These are phyloP conservation scores for Colletotrichum sp. DNA, from an alignment of 2,329 filamentous ascomycete genomes.

Conservation along the genomic window DNA sequence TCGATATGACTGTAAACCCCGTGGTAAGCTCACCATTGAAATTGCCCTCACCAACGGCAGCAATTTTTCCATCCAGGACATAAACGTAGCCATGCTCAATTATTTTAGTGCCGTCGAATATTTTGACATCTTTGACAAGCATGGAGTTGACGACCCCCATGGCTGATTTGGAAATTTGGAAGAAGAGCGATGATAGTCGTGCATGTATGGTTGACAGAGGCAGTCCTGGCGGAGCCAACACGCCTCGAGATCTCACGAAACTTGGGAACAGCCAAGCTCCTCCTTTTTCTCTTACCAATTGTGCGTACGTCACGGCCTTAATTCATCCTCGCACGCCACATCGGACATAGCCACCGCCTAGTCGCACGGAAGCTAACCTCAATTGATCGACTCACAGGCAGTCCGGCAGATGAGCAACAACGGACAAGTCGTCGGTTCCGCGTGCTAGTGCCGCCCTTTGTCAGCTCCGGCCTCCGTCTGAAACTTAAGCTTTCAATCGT, in stretches of 20 bases:
- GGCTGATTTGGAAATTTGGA: not conserved
- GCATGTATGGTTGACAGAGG: not conserved
- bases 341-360: not conserved
- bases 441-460: not conserved
- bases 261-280: not conserved
- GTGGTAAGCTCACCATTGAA: conserved; percentile 18
- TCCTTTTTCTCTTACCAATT: not conserved
- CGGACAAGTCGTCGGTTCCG: not conserved
- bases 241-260: not conserved
- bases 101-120: conserved; percentile 49
- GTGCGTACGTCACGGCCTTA: not conserved
- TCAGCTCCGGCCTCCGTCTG: not conserved
- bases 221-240: not conserved
- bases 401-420: not conserved
- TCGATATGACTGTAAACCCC: conserved; percentile 36
- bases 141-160: not conserved
- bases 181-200: not conserved
- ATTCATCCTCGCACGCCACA: not conserved
- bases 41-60: conserved; percentile 21
- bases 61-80: conserved; percentile 45
- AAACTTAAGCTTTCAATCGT: not conserved
- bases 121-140: conserved; percentile 34
- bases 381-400: not conserved
- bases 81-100: conserved; percentile 45
- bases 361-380: not conserved